These are phyloP conservation scores for Colletotrichum sp. DNA, from an alignment of 2,329 filamentous ascomycete genomes.

Conservation along the genomic window DNA sequence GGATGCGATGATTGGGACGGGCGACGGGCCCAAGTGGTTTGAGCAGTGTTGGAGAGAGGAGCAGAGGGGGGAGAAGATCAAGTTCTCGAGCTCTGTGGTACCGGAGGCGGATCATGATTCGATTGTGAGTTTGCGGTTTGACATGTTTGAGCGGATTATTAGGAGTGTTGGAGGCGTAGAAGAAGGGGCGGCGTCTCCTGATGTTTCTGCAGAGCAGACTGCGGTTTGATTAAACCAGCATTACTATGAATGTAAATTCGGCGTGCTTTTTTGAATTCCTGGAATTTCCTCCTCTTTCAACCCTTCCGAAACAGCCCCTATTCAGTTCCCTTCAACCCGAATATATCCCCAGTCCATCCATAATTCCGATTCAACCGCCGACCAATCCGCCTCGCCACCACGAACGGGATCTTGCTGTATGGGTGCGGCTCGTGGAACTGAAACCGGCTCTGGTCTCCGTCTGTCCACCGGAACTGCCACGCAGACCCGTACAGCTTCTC, in stretches of 20 bases:
- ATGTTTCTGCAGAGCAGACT: not conserved
- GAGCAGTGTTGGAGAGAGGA: slow-evolving; percentile 28
- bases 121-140: not conserved
- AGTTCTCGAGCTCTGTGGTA: slow-evolving; percentile 26
- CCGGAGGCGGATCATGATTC: slow-evolving; percentile 28
- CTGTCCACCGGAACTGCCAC: slow-evolving; percentile 61
- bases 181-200: not conserved
- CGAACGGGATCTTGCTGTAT: slow-evolving; percentile 53
- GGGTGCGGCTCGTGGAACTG: slow-evolving; percentile 69
- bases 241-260: not conserved
- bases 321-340: slow-evolving; percentile 30
- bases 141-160: not conserved
- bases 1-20: slow-evolving; percentile 33
- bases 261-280: no score
- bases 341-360: slow-evolving; percentile 54
- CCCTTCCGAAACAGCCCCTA: not conserved
- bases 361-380: slow-evolving; percentile 54
- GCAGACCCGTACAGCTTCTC: slow-evolving; percentile 66
- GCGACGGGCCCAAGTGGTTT: slow-evolving; percentile 31
- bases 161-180: not conserved
- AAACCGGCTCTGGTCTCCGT: slow-evolving; percentile 48
- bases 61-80: slow-evolving; percentile 12
- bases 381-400: slow-evolving; percentile 49
- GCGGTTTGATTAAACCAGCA: not conserved
- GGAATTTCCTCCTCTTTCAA: not conserved